phyloP scores from a whole-genome alignment of 2,329 filamentous ascomycete genomes.

The Myriosclerotinia curreyana region DNA sequence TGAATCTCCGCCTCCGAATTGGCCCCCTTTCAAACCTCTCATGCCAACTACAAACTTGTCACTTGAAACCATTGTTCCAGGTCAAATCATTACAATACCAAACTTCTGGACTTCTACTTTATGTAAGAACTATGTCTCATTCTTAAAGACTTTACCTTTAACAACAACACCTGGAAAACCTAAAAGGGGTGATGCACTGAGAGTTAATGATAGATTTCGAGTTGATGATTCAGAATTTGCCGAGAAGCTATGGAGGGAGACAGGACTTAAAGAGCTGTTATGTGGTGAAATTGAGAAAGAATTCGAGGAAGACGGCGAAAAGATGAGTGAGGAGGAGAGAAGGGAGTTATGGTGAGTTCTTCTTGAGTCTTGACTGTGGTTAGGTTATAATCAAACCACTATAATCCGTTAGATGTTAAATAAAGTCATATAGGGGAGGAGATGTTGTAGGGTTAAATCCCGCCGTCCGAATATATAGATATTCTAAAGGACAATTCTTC shows the following conservation, averaged over 20 bases:
- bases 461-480: slow-evolving; percentile 87
- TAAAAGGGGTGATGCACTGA: slow-evolving; percentile 64
- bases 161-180: slow-evolving; percentile 63
- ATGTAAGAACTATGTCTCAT: slow-evolving; percentile 62
- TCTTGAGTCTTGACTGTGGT: background rate
- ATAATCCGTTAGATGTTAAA: slow-evolving; percentile 6
- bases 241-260: slow-evolving; percentile 70
- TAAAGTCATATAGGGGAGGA: slow-evolving; percentile 65
- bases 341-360: slow-evolving; percentile 35
- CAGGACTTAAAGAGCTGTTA: slow-evolving; percentile 61
- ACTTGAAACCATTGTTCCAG: slow-evolving; percentile 49
- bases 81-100: slow-evolving; percentile 62
- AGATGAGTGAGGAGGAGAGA: slow-evolving; percentile 33
- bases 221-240: slow-evolving; percentile 74
- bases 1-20: slow-evolving; percentile 46
- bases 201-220: slow-evolving; percentile 89
- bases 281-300: slow-evolving; percentile 30
- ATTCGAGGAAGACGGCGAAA: slow-evolving; percentile 31
- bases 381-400: background rate
- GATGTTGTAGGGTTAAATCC: slow-evolving; percentile 80
- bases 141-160: slow-evolving; percentile 57
- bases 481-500: slow-evolving; percentile 83
- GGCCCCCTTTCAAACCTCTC: slow-evolving; percentile 59
- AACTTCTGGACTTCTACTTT: slow-evolving; percentile 60
- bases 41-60: slow-evolving; percentile 54